Evolutionary conservation across 768 basidiomycete species (phyloP).

Genomic region (Tylopilus cervinicoccineus): DNA sequence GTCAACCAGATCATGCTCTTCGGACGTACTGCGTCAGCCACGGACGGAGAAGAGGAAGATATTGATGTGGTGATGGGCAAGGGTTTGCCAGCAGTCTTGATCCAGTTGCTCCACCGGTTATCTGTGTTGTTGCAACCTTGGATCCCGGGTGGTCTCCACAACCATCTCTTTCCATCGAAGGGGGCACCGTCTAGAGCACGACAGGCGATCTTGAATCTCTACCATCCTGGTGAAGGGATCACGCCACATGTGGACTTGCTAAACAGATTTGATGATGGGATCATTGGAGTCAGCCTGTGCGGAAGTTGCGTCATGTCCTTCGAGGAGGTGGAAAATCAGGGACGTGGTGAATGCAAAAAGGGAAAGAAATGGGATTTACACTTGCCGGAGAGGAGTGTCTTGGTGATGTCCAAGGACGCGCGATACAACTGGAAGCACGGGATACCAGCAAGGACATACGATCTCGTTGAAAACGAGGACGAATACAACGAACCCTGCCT

Average conservation of each 20-base stretch:
- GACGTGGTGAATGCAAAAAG: background rate
- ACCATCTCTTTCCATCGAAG: constrained; percentile 56
- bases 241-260: constrained; percentile 84
- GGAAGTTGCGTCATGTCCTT: constrained; percentile 83
- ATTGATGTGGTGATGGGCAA: constrained; percentile 23
- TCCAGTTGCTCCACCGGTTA: constrained; percentile 49
- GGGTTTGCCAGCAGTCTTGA: constrained; percentile 55
- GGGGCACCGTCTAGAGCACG: constrained; percentile 45
- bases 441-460: constrained; percentile 60
- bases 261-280: constrained; percentile 81
- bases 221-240: constrained; percentile 87
- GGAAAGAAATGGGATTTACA: constrained; percentile 45
- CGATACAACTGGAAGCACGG: constrained; percentile 89
- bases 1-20: constrained; percentile 90
- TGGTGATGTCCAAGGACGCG: constrained; percentile 77
- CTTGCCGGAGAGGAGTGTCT: constrained; percentile 70
- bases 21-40: constrained; percentile 37
- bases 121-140: constrained; percentile 44
- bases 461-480: constrained; percentile 47
- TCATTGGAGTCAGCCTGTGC: constrained; percentile 81
- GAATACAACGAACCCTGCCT: constrained; percentile 27
- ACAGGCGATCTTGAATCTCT: constrained; percentile 89
- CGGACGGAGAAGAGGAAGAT: constrained; percentile 9
- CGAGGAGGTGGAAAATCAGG: constrained; percentile 25
- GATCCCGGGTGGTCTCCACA: constrained; percentile 47